Evolutionary conservation across 495 filamentous ascomycete species (phyloP).

Genomic region (Neurospora sp.): DNA sequence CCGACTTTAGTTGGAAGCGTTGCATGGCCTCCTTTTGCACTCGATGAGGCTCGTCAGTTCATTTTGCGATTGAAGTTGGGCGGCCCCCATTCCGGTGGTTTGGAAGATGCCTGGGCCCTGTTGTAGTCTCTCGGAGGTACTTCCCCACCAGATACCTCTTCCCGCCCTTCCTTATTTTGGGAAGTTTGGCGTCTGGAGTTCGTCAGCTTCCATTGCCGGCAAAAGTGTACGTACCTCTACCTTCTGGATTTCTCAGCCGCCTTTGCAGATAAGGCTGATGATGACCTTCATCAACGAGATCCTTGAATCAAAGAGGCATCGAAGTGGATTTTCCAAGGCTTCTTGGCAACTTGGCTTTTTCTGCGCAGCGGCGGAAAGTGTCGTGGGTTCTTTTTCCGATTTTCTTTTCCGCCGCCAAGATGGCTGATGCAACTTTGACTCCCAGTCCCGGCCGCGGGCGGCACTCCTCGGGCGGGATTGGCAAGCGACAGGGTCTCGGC

Average conservation of each 20-base stretch:
- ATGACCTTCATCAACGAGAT: not conserved
- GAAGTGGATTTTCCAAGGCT: not conserved
- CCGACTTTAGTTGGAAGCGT: not conserved
- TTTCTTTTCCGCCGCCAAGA: not conserved
- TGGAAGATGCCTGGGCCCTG: not conserved
- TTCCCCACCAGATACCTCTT: not conserved
- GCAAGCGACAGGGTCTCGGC: not conserved
- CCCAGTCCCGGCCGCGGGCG: not conserved
- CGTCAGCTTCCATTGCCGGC: not conserved
- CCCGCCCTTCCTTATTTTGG: not conserved
- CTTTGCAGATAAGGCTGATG: not conserved
- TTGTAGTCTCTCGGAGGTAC: not conserved
- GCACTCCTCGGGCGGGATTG: not conserved
- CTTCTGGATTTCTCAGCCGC: not conserved
- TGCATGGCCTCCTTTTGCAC: not conserved
- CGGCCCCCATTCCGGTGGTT: not conserved
- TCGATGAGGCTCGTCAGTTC: not conserved
- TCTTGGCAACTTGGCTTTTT: not conserved
- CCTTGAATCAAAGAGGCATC: not conserved
- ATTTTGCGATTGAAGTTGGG: not conserved
- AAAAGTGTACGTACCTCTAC: not conserved
- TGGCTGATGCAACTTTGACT: not conserved
- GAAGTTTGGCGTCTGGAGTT: not conserved
- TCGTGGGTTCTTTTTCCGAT: not conserved
- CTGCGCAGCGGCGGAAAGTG: not conserved